Evolutionary conservation across 2,329 filamentous ascomycete species (phyloP).

Genomic region (Pezicula carpinea): DNA sequence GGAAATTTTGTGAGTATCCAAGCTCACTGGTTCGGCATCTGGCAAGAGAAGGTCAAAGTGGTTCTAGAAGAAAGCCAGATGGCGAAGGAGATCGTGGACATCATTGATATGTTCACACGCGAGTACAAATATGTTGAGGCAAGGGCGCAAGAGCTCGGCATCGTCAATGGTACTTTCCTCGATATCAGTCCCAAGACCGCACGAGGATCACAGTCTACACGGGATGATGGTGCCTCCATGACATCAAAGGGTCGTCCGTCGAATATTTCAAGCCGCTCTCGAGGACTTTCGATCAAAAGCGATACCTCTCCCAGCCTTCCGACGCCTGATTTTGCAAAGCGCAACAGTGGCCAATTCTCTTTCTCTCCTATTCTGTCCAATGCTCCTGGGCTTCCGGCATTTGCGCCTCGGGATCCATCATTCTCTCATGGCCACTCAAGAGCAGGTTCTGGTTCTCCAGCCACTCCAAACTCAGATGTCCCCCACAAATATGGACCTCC

Average conservation of each 20-base stretch:
- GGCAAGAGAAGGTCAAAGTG: slow-evolving; percentile 76
- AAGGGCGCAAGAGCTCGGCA: slow-evolving; percentile 64
- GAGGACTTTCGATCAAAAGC: slow-evolving; percentile 57
- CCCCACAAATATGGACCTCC: slow-evolving; percentile 31
- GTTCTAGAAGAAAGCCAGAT: slow-evolving; percentile 63
- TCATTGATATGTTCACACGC: slow-evolving; percentile 71
- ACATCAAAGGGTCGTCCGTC: slow-evolving; percentile 24
- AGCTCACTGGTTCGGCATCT: slow-evolving; percentile 74
- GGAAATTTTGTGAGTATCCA: slow-evolving; percentile 83
- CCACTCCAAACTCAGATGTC: slow-evolving; percentile 43
- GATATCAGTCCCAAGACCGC: slow-evolving; percentile 8
- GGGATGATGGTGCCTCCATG: slow-evolving; percentile 31
- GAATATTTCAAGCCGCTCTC: slow-evolving; percentile 37
- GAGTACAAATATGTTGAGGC: slow-evolving; percentile 77
- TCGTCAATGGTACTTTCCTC: slow-evolving; percentile 69
- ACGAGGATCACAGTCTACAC: slow-evolving; percentile 34
- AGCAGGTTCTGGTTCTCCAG: slow-evolving; percentile 53
- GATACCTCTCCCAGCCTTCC: slow-evolving; percentile 60
- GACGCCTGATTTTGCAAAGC: slow-evolving; percentile 60
- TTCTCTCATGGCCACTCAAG: slow-evolving; percentile 43
- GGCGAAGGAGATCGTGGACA: slow-evolving; percentile 64
- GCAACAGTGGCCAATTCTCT: slow-evolving; percentile 62
- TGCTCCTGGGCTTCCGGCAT: slow-evolving; percentile 46
- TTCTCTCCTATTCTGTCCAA: slow-evolving; percentile 47
- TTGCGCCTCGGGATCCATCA: slow-evolving; percentile 53